Base-by-base conservation (phyloP, 2,329 filamentous ascomycete species). In the Fusarium udum region DNA sequence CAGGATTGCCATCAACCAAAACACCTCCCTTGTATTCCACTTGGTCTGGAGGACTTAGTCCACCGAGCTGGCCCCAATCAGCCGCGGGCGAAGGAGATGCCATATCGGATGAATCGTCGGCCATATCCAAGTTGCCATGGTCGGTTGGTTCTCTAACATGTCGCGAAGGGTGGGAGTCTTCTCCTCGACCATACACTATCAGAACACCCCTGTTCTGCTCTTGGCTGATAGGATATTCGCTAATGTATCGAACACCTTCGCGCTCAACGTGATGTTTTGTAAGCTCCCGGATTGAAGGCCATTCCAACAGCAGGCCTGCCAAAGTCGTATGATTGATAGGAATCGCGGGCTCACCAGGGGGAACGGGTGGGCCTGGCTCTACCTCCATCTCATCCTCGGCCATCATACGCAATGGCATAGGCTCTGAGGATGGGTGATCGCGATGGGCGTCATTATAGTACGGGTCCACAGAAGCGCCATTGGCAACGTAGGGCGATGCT, bases 251-350 rank as follows among this genome's bases (percentile, higher is more conserved):
- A 77, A 91, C 85, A 36, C 85, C 86, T 59, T 87, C 84, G 5
- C 79, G 79, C 28, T 85, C 81, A 61, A 90, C 80, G 32, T 85
- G 84, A 55, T 81, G 82, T 69, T 79, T 85, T 39, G 93, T 90
- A 78, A 98, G 79, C 70, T 87, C 83, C 79, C 86, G 83, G 61
- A 96, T 94, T 0, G 91, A 88, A 1, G 88, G 88, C 91, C 92
- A 95, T 52, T 88, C 86, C 34, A 98, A 84, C 24, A 98, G 85
- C 71, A 95, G 89, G 57, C 96, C 93, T 3, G 95, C 95, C n/a
- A 94, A 90, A 1, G 95, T 98, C 0, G 94, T 97, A 78, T 98
- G 95, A 74, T 97, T 93, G 34, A 91, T 89, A 2, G 94, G 93
- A 63, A 97, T 93, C 4, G 92, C 89, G 20, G 93, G 88, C 73